A percentile compares a stretch with the other conserved stretches of the same genome.
These are phyloP conservation scores for Candida silvicultrix DNA, from an alignment of 805 yeast genomes.

Conservation along the genomic window DNA sequence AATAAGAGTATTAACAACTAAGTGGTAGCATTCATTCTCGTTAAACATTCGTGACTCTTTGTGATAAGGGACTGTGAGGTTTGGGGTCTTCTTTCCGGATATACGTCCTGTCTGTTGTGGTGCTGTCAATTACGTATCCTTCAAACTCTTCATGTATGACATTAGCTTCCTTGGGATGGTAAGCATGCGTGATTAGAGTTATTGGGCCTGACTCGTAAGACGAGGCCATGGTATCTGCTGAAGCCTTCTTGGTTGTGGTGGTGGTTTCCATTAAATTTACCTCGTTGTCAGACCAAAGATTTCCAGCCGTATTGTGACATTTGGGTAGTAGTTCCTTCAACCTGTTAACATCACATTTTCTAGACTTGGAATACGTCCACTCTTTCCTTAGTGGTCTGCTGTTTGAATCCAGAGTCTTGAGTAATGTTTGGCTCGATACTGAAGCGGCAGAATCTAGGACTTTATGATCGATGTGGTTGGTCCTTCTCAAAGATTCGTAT, in stretches of 20 bases:
- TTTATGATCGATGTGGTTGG: background rate
- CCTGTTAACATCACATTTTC: background rate
- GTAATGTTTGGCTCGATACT: background rate
- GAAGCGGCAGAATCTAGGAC: background rate
- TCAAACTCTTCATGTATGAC: background rate
- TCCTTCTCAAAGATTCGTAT: conserved; percentile 6
- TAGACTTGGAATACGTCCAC: no score
- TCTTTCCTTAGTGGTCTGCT: background rate
- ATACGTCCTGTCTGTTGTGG: background rate
- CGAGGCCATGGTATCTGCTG: background rate
- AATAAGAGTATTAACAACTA: no score
- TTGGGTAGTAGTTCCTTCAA: background rate
- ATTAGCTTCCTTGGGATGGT: background rate
- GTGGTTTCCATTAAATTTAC: no score
- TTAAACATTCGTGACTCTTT: background rate
- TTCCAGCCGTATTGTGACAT: background rate
- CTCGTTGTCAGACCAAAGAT: background rate
- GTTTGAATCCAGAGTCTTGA: background rate
- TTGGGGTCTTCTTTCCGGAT: background rate
- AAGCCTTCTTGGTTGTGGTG: background rate
- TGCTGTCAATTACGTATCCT: background rate
- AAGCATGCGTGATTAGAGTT: background rate
- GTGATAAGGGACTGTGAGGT: background rate
- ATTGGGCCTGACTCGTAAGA: background rate
- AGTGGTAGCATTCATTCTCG: no score